phyloP scores from a whole-genome alignment of 495 filamentous ascomycete species.

The Aspergillus mulundensis region DNA sequence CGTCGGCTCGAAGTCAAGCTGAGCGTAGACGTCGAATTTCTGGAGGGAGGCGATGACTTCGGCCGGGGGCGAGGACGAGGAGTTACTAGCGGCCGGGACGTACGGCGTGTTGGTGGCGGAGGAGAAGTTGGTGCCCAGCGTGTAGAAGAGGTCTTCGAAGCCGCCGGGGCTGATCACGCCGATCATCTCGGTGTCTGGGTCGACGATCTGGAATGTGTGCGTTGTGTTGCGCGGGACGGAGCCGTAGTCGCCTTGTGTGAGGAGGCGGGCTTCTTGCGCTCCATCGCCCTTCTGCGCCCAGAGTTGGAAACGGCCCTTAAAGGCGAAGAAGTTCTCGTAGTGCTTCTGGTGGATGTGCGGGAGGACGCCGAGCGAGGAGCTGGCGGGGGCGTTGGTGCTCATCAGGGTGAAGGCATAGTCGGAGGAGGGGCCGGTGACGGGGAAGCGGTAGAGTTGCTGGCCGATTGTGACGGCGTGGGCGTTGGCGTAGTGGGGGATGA shows the following conservation, averaged over 20 bases:
- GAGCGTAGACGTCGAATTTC: slow-evolving; percentile 38
- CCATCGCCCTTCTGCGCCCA: slow-evolving; percentile 35
- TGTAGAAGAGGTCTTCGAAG: slow-evolving; percentile 42
- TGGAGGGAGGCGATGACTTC: slow-evolving; percentile 23
- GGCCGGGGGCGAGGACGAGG: slow-evolving; percentile 10
- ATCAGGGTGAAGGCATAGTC: slow-evolving; percentile 40
- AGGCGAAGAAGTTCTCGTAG: slow-evolving; percentile 45
- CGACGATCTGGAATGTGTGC: slow-evolving; percentile 43
- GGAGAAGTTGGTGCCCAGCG: slow-evolving; percentile 28
- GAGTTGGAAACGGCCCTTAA: slow-evolving; percentile 42
- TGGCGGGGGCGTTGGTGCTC: slow-evolving; percentile 35
- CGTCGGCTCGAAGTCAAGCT: slow-evolving; percentile 33
- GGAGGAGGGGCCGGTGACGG: slow-evolving; percentile 41
- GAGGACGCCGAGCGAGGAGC: slow-evolving; percentile 29
- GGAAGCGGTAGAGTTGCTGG: slow-evolving; percentile 29
- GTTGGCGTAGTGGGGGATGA: slow-evolving; percentile 30
- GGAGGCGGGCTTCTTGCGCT: slow-evolving; percentile 31
- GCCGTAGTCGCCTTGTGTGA: slow-evolving; percentile 39
- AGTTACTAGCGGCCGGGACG: slow-evolving; percentile 18
- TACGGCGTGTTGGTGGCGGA: slow-evolving; percentile 29
- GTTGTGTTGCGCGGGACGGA: slow-evolving; percentile 38
- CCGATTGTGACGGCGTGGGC: slow-evolving; percentile 28
- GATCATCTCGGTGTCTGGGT: slow-evolving; percentile 43
- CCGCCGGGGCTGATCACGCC: slow-evolving; percentile 43
- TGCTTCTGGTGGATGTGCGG: slow-evolving; percentile 41